A percentile compares a stretch with the other conserved stretches of the same genome.
Conservation (phyloP, 2,329 filamentous ascomycete species). For the Orbilia ellipsospora region DNA sequence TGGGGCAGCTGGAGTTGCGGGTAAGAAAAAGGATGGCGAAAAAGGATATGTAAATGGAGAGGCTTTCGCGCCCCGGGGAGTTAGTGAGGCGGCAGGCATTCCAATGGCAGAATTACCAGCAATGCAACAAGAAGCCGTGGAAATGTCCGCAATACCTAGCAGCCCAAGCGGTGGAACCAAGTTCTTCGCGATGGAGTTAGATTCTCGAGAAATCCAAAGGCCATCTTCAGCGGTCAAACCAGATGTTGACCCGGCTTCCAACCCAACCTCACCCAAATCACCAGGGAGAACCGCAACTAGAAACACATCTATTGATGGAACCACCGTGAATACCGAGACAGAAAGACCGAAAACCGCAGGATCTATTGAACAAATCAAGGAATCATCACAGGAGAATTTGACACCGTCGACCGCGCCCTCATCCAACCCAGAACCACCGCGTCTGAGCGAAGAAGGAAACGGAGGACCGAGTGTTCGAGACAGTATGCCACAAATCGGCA, state of each 20-base stretch:
- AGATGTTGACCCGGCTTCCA: conserved; percentile 38
- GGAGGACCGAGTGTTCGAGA: conserved; percentile 40
- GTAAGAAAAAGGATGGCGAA: conserved; percentile 18
- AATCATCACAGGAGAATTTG: conserved; percentile 41
- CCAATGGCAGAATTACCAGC: conserved; percentile 46
- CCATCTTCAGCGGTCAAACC: conserved; percentile 42
- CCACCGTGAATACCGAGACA: conserved; percentile 48
- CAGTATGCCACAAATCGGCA: conserved; percentile 52
- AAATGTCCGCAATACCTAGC: conserved; percentile 24
- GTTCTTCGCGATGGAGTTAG: conserved; percentile 50
- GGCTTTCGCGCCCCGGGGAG: conserved; percentile 17
- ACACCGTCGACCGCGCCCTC: conserved; percentile 19
- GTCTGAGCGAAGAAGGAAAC: conserved; percentile 13
- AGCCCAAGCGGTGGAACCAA: conserved; percentile 13
- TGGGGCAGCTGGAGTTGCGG: conserved; percentile 19
- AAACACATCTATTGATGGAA: conserved; percentile 44
- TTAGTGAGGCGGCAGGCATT: conserved; percentile 8
- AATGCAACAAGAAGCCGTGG: conserved; percentile 39
- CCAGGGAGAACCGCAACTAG: conserved; percentile 21
- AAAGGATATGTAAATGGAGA: not conserved
- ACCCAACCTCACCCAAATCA: conserved; percentile 9
- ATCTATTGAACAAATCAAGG: conserved; percentile 54
- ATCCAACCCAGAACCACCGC: not conserved
- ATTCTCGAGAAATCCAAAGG: conserved; percentile 49
- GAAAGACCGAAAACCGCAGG: conserved; percentile 40